Percentiles rank a stretch among this genome's conserved stretches.
These are phyloP conservation scores for Colletotrichum musicola DNA, from an alignment of 2,329 filamentous ascomycete genomes.

Conservation along the genomic window DNA sequence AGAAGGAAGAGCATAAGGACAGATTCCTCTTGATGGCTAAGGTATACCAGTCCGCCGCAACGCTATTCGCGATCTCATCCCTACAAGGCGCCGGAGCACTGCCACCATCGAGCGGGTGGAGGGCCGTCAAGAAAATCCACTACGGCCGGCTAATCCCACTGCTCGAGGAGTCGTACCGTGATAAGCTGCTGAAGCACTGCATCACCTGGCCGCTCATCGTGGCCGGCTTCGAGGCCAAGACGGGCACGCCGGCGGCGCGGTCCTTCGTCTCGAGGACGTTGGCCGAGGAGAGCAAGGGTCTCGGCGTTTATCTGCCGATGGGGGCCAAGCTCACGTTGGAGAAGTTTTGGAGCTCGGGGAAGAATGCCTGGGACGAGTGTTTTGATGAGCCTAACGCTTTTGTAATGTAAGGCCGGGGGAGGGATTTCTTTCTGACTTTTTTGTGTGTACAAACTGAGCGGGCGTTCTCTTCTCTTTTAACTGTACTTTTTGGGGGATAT, in stretches of 20 bases:
- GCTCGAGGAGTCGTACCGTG: conserved; percentile 35
- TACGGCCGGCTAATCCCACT: conserved; percentile 38
- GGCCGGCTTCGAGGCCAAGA: conserved; percentile 25
- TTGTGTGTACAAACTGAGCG: too few species aligned
- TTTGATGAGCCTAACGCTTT: conserved; percentile 24
- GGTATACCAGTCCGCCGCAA: conserved; percentile 47
- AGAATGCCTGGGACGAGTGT: conserved; percentile 22
- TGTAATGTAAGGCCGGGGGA: neutral
- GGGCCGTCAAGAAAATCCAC: conserved; percentile 28
- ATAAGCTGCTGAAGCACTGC: neutral
- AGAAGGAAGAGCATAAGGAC: conserved; percentile 10
- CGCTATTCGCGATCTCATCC: conserved; percentile 52
- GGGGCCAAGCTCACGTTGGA: conserved; percentile 19
- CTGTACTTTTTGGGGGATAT: neutral
- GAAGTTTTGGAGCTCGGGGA: conserved; percentile 1
- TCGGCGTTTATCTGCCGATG: conserved; percentile 25
- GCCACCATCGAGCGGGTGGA: conserved; percentile 35
- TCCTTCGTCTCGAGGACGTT: neutral
- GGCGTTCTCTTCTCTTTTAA: neutral
- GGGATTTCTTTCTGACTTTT: too few species aligned
- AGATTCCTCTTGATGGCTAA: conserved; percentile 41
- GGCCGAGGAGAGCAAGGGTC: neutral
- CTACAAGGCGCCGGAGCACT: conserved; percentile 50
- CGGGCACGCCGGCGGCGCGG: neutral
- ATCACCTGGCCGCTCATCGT: conserved; percentile 26